phyloP scores from a whole-genome alignment of 495 filamentous ascomycete species.

The Neurospora tetrasperma region DNA sequence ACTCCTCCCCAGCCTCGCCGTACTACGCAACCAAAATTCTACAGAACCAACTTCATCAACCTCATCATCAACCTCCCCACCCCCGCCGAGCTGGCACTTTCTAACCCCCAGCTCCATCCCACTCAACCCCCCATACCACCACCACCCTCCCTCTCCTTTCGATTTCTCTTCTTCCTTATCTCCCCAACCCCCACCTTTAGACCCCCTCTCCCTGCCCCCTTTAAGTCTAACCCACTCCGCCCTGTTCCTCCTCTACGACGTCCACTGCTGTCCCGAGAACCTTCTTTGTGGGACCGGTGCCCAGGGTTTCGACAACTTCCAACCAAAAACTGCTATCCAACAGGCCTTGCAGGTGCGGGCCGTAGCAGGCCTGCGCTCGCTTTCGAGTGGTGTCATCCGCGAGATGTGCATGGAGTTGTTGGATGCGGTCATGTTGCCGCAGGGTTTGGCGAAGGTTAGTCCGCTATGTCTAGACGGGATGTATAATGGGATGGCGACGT shows the following conservation, averaged over 20 bases:
- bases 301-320: neutral
- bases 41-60: neutral
- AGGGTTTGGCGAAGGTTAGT: constrained; percentile 2
- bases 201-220: constrained; percentile 7
- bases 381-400: neutral
- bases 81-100: neutral
- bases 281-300: constrained; percentile 10
- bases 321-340: constrained; percentile 3
- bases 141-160: neutral
- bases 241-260: constrained; percentile 13
- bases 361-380: constrained; percentile 9
- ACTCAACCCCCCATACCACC: neutral
- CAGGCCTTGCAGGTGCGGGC: constrained; percentile 7
- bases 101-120: neutral
- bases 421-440: constrained; percentile 11
- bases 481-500: constrained; percentile 13
- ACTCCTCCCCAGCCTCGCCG: neutral
- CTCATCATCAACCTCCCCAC: neutral
- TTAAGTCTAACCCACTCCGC: constrained; percentile 11
- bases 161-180: neutral
- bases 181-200: neutral
- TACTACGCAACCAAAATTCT: neutral
- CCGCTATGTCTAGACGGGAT: constrained; percentile 17
- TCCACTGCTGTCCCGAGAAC: constrained; percentile 19
- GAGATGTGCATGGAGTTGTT: constrained; percentile 14